Conservation (phyloP, 2,329 filamentous ascomycete species). For the Hypocreales sp. region DNA sequence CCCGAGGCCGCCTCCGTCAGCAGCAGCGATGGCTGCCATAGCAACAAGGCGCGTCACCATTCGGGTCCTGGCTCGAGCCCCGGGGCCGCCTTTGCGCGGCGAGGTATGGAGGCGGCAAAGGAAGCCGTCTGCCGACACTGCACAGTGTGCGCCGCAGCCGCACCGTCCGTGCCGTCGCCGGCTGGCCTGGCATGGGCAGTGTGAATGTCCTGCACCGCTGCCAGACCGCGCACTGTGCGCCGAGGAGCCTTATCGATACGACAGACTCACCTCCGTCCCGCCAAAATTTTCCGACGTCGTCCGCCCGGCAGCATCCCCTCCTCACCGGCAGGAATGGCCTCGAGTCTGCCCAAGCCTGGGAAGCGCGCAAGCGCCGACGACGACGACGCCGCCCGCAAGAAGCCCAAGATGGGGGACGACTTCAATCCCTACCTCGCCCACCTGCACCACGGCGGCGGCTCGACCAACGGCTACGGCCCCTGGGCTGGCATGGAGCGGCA, state of each 20-base stretch:
- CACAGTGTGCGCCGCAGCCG: conserved; percentile 4
- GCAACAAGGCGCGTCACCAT: no score
- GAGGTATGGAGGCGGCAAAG: no score
- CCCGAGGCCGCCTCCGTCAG: no score
- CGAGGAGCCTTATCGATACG: conserved; percentile 16
- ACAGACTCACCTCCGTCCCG: conserved; percentile 6
- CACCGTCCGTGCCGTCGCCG: no score
- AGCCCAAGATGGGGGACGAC: conserved; percentile 22
- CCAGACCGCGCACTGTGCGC: conserved; percentile 2
- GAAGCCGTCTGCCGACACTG: no score
- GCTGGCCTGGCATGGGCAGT: no score
- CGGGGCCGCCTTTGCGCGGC: no score
- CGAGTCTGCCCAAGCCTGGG: no score
- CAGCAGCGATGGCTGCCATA: no score
- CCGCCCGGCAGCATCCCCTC: no score
- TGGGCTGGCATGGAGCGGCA: conserved; percentile 61
- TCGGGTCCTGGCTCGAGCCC: no score
- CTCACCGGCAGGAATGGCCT: no score
- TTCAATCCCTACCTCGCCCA: conserved; percentile 85
- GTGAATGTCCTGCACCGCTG: not conserved
- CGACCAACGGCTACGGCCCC: conserved; percentile 22
- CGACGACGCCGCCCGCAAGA: conserved; percentile 26
- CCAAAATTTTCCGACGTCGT: conserved; percentile 11
- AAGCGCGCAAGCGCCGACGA: conserved; percentile 30
- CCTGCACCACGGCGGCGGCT: conserved; percentile 53